Conservation (phyloP, 176 grass and related monocot species). For the Rhynchospora pubera region DNA sequence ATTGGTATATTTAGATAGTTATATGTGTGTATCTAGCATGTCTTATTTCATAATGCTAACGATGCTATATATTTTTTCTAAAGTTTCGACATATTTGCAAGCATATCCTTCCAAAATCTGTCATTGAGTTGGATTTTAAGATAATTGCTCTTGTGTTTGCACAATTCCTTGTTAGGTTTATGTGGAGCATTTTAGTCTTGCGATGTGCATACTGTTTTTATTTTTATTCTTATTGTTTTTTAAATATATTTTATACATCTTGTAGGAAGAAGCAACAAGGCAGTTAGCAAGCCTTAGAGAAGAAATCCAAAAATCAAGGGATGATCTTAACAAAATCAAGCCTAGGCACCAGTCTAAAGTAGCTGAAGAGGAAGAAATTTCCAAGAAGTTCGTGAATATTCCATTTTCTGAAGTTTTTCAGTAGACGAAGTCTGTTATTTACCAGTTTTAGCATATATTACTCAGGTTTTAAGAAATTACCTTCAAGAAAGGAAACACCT, state of each 20-base stretch:
- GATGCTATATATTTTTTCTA: not conserved
- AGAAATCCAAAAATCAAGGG: slow-evolving; percentile 85
- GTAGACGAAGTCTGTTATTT: not conserved
- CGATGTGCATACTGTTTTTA: not conserved
- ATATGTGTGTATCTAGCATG: not conserved
- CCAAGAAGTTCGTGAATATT: slow-evolving; percentile 55
- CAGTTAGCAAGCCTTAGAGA: slow-evolving; percentile 61
- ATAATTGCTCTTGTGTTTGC: slow-evolving; percentile 14
- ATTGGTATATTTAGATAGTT: not conserved
- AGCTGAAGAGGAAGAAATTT: slow-evolving; percentile 83
- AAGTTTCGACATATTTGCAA: slow-evolving; percentile 14
- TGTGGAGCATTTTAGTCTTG: not conserved
- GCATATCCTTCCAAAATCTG: not conserved
- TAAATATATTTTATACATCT: slow-evolving; percentile 12
- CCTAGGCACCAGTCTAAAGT: slow-evolving; percentile 66
- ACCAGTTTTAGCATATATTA: not conserved
- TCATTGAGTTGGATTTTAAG: slow-evolving; percentile 1
- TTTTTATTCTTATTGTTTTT: not conserved
- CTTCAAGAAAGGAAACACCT: not conserved
- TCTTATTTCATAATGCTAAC: not conserved
- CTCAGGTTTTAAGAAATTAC: not conserved
- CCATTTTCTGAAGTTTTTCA: not conserved
- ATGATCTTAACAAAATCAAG: slow-evolving; percentile 72
- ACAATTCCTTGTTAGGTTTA: slow-evolving; percentile 15
- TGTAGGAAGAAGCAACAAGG: slow-evolving; percentile 71